phyloP scores from a whole-genome alignment of 1,139 yeast species.

The Magnusiomyces tetraspermus region DNA sequence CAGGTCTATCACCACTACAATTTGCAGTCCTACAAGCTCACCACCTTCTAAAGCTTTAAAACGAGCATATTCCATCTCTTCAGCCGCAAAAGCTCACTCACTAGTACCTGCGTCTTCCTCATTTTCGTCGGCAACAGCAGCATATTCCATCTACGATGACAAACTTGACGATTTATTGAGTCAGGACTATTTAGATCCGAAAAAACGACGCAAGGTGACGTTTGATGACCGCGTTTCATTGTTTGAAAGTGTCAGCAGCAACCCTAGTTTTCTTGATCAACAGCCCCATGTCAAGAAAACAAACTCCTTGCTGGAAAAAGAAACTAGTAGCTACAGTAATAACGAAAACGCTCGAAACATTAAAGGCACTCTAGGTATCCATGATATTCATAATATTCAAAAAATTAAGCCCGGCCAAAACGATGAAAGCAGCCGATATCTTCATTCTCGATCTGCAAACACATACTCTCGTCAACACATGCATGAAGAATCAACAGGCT shows the following conservation, averaged over 20 bases:
- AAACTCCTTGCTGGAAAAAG: too few species aligned
- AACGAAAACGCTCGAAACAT: too few species aligned
- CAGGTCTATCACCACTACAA: not conserved
- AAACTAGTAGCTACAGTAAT: too few species aligned
- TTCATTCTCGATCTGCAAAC: too few species aligned
- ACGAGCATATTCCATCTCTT: not conserved
- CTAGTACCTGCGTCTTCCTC: not conserved
- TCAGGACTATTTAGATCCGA: not conserved
- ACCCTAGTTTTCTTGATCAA: not conserved
- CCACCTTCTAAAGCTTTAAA: not conserved
- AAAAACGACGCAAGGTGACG: constrained; percentile 1
- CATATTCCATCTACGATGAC: not conserved
- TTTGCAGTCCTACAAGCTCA: not conserved
- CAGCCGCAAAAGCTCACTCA: not conserved
- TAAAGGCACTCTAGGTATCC: too few species aligned
- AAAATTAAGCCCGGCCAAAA: not conserved
- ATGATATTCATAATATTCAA: not conserved
- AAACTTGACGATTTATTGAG: not conserved
- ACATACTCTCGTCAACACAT: too few species aligned
- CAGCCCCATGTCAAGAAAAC: too few species aligned
- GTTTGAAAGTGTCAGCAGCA: not conserved
- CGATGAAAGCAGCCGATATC: too few species aligned
- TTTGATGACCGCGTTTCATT: not conserved
- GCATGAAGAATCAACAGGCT: too few species aligned
- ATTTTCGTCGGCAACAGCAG: not conserved